These are phyloP conservation scores for Nematocida parisii DNA, from an alignment of 371 early-diverging fungal species.

Conservation along the genomic window DNA sequence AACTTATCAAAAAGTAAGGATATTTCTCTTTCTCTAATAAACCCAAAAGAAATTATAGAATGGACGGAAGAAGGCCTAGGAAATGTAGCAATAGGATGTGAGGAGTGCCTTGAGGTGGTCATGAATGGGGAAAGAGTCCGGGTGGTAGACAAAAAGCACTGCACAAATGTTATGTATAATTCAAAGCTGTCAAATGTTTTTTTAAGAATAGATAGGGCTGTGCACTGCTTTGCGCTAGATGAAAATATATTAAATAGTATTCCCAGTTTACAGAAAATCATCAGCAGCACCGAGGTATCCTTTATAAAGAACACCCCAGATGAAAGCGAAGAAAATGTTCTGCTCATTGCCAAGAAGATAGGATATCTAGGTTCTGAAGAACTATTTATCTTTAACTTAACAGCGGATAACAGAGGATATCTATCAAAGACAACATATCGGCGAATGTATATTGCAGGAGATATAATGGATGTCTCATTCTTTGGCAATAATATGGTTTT, in stretches of 20 bases:
- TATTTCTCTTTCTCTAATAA: slow-evolving; percentile 1
- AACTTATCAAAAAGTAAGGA: background rate
- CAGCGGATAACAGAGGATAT: background rate
- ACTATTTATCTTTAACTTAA: slow-evolving; percentile 30
- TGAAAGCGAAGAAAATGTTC: background rate
- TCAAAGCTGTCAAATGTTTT: background rate
- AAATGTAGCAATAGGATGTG: background rate
- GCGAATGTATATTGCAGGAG: slow-evolving; percentile 67
- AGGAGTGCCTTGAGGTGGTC: slow-evolving; percentile 27
- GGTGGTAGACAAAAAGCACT: slow-evolving; percentile 4
- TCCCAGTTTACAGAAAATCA: background rate
- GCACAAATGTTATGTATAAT: background rate
- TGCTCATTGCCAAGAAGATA: slow-evolving; percentile 26
- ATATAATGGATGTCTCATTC: slow-evolving; percentile 60
- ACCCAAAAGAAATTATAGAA: background rate
- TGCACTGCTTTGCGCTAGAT: background rate
- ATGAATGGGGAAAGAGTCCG: background rate
- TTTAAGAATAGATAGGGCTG: background rate
- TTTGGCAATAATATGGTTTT: slow-evolving; percentile 63
- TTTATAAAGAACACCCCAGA: slow-evolving; percentile 7
- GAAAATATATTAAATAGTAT: background rate
- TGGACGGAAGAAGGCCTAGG: background rate
- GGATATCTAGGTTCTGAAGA: slow-evolving; percentile 52
- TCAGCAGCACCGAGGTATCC: background rate
- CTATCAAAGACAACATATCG: slow-evolving; percentile 47